Percentiles rank a stretch among this genome's conserved stretches.
These are phyloP conservation scores for Beauveria rudraprayagi DNA, from an alignment of 2,329 filamentous ascomycete genomes.

Conservation along the genomic window DNA sequence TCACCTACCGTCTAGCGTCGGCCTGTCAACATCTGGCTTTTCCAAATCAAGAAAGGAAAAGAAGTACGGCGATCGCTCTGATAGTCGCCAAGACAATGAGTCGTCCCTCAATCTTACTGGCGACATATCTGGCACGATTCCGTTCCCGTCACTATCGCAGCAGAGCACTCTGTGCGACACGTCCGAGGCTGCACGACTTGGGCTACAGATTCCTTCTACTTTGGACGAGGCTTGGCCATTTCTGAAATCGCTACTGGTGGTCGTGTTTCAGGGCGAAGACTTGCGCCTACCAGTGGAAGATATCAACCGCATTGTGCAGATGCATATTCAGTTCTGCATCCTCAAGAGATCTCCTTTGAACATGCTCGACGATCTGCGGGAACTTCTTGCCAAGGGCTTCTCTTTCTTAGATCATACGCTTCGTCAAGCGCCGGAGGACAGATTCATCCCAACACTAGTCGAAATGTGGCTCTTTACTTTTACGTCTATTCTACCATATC, in stretches of 20 bases:
- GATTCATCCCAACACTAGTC: slow-evolving; percentile 81
- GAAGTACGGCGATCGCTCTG: slow-evolving; percentile 61
- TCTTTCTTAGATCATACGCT: slow-evolving; percentile 77
- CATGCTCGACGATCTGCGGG: slow-evolving; percentile 68
- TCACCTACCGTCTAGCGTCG: slow-evolving; percentile 64
- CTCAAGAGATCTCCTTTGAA: slow-evolving; percentile 62
- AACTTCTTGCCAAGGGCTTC: slow-evolving; percentile 75
- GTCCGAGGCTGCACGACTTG: slow-evolving; percentile 45
- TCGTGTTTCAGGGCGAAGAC: slow-evolving; percentile 76
- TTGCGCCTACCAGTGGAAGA: slow-evolving; percentile 74
- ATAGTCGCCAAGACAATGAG: slow-evolving; percentile 45
- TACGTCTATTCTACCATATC: slow-evolving; percentile 80
- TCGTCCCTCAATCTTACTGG: slow-evolving; percentile 30
- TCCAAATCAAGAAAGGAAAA: slow-evolving; percentile 83
- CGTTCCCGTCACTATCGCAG: slow-evolving; percentile 37
- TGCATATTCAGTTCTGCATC: slow-evolving; percentile 72
- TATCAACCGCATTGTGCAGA: slow-evolving; percentile 70
- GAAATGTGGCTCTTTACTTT: slow-evolving; percentile 94
- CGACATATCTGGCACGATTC: slow-evolving; percentile 48
- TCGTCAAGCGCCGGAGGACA: slow-evolving; percentile 70
- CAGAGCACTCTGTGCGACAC: slow-evolving; percentile 43
- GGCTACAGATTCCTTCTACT: slow-evolving; percentile 60
- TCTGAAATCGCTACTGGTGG: slow-evolving; percentile 65
- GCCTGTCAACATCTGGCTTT: slow-evolving; percentile 57
- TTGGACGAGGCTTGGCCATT: slow-evolving; percentile 77